Conservation (phyloP, 169 alveolate species). For the Perkinsus chesapeaki region DNA sequence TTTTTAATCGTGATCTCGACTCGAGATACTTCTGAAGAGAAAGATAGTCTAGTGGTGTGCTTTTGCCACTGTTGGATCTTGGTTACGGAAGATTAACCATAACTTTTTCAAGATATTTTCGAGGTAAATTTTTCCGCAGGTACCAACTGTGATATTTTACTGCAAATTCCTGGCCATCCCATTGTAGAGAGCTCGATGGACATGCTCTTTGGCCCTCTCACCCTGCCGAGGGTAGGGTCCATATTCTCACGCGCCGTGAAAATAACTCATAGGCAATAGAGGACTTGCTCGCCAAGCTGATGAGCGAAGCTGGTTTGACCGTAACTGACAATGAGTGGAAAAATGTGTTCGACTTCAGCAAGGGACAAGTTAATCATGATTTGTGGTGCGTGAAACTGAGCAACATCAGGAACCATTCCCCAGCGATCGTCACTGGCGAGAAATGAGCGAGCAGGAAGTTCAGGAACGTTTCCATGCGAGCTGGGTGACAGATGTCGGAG, state of each 20-base stretch:
- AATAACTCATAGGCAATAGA: background rate
- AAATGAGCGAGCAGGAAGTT: background rate
- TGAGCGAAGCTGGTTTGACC: background rate
- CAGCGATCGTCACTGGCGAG: background rate
- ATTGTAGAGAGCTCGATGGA: background rate
- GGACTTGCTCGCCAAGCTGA: background rate
- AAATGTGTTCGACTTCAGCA: background rate
- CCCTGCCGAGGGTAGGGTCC: background rate
- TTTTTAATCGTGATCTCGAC: too few species aligned
- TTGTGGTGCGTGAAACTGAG: too few species aligned
- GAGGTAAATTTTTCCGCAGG: background rate
- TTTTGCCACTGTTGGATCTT: too few species aligned
- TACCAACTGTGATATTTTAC: background rate
- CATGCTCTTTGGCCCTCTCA: background rate
- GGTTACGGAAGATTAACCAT: too few species aligned
- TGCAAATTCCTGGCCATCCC: background rate
- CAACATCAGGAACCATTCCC: background rate
- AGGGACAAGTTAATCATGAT: background rate
- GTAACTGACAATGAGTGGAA: background rate
- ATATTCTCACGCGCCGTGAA: background rate
- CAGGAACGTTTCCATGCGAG: background rate
- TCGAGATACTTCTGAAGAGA: too few species aligned
- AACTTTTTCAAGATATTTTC: background rate
- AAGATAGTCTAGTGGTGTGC: too few species aligned
- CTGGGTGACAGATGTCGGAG: background rate